A percentile compares a stretch with the other conserved stretches of the same genome.
Evolutionary conservation across 768 basidiomycete genomes (phyloP).

Genomic region (Lactarius vividus): DNA sequence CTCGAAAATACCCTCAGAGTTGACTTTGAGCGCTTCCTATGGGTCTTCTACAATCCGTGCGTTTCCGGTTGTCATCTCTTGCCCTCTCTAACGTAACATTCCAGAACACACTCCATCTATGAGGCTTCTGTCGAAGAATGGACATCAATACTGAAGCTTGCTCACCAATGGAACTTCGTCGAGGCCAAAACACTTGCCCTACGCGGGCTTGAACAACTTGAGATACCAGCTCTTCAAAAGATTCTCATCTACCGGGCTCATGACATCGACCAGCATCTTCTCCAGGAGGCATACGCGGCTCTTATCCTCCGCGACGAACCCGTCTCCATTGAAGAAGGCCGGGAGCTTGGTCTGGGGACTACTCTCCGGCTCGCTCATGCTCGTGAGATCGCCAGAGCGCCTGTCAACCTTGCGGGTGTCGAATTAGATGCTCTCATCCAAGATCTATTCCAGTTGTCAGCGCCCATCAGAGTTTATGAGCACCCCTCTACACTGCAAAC

Average conservation of each 20-base stretch:
- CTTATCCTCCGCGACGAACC: slow-evolving; percentile 53
- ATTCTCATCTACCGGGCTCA: slow-evolving; percentile 56
- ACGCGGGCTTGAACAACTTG: slow-evolving; percentile 48
- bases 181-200: slow-evolving; percentile 51
- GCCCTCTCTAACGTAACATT: neutral
- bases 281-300: slow-evolving; percentile 50
- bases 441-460: slow-evolving; percentile 22
- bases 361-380: slow-evolving; percentile 50
- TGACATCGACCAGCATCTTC: slow-evolving; percentile 45
- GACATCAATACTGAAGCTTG: slow-evolving; percentile 51
- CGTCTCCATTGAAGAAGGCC: slow-evolving; percentile 52
- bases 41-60: slow-evolving; percentile 37
- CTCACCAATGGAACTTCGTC: slow-evolving; percentile 53
- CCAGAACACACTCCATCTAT: slow-evolving; percentile 56
- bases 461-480: neutral
- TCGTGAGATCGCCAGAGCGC: slow-evolving; percentile 41
- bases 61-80: slow-evolving; percentile 10
- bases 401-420: neutral
- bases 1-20: slow-evolving; percentile 31
- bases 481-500: slow-evolving; percentile 16
- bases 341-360: slow-evolving; percentile 55
- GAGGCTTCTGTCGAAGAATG: slow-evolving; percentile 50
- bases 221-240: slow-evolving; percentile 49
- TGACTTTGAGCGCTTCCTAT: slow-evolving; percentile 35
- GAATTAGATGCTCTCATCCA: slow-evolving; percentile 25